phyloP scores from a whole-genome alignment of 805 yeast species.

The Hanseniaspora clermontiae region DNA sequence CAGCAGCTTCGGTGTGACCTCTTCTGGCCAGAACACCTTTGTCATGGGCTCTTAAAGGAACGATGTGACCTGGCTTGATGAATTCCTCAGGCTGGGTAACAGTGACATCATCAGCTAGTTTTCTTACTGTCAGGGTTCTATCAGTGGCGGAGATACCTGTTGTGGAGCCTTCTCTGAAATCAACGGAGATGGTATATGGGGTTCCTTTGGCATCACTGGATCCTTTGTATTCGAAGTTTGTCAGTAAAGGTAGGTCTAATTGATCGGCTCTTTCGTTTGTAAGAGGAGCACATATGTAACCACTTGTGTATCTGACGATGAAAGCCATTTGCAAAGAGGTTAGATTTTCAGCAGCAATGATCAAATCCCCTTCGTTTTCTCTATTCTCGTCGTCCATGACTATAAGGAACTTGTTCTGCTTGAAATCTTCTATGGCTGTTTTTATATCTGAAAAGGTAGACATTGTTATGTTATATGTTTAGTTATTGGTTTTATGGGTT shows the following conservation, averaged over 20 bases:
- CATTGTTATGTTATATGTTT: not conserved
- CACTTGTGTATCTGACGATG: conserved; percentile 72
- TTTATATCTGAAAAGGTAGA: conserved; percentile 21
- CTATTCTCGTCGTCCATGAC: conserved; percentile 96
- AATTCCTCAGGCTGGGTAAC: conserved; percentile 48
- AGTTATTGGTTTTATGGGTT: no score
- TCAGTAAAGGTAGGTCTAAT: conserved; percentile 69
- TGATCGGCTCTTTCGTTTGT: conserved; percentile 64
- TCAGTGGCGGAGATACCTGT: conserved; percentile 96
- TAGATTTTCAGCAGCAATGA: conserved; percentile 74
- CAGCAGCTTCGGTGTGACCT: conserved; percentile 97
- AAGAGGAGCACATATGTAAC: conserved; percentile 88
- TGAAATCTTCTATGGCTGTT: conserved; percentile 25
- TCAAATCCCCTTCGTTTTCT: conserved; percentile 95
- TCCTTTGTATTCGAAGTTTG: conserved; percentile 26
- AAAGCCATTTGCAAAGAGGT: conserved; percentile 89
- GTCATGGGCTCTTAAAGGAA: conserved; percentile 82
- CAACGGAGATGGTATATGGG: conserved; percentile 90
- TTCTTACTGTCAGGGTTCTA: conserved; percentile 68
- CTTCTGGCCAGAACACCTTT: conserved; percentile 71
- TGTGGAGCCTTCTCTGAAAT: conserved; percentile 75
- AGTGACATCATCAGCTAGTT: conserved; percentile 46
- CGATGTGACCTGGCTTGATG: conserved; percentile 84
- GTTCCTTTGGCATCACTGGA: conserved; percentile 79
- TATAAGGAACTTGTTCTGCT: conserved; percentile 48